These are phyloP conservation scores for Mucuna pruriens DNA, from an alignment of 306 rosid genomes.

Conservation along the genomic window DNA sequence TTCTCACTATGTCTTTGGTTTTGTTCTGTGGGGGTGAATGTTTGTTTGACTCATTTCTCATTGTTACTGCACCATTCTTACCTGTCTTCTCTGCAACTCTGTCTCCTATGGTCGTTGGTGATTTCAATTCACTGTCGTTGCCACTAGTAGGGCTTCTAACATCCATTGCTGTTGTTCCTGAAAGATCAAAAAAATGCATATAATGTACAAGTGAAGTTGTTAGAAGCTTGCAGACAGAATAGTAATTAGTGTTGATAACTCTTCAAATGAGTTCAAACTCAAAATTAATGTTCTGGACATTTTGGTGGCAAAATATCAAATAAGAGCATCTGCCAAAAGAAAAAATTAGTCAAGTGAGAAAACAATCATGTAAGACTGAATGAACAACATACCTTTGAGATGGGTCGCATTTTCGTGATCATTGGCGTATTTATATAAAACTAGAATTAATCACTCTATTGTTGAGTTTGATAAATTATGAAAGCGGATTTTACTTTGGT, in stretches of 20 bases:
- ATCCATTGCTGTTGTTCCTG: constrained; percentile 42
- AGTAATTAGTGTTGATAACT: background rate
- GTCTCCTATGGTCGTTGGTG: background rate
- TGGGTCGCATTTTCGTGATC: background rate
- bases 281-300: background rate
- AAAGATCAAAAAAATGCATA: background rate
- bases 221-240: background rate
- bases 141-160: constrained; percentile 41
- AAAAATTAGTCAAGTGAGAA: background rate
- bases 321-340: background rate
- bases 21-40: constrained; percentile 11
- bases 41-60: constrained; percentile 18
- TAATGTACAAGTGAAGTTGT: no score
- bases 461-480: background rate
- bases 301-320: background rate
- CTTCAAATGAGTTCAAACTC: background rate
- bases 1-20: constrained; percentile 46
- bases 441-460: background rate
- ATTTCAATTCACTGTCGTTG: constrained; percentile 43
- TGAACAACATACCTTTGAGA: background rate
- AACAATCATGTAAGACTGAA: background rate
- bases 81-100: background rate
- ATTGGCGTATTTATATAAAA: background rate
- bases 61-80: background rate
- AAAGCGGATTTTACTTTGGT: no score